Conservation (phyloP, 176 grass and related monocot genomes). For the Carex cristatella region DNA sequence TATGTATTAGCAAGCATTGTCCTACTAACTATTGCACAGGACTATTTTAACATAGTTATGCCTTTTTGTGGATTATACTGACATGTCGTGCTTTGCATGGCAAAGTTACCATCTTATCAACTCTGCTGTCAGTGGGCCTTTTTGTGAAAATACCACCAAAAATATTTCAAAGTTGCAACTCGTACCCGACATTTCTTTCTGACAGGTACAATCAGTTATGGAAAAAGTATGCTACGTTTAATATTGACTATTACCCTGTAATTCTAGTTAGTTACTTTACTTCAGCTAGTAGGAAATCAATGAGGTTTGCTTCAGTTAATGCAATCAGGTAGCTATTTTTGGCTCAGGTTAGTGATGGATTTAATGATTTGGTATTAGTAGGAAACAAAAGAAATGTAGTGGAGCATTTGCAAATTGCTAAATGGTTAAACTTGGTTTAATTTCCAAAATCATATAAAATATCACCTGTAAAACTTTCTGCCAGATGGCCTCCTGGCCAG, state of each 20-base stretch:
- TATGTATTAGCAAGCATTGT: neutral
- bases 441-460: neutral
- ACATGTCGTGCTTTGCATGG: neutral
- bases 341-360: neutral
- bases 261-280: neutral
- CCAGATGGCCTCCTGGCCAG: conserved; percentile 81
- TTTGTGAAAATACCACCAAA: neutral
- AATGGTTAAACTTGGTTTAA: neutral
- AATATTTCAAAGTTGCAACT: neutral
- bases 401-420: neutral
- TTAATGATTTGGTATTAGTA: neutral
- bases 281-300: neutral
- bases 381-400: neutral
- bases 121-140: neutral
- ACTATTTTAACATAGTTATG: neutral
- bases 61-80: neutral
- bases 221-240: neutral
- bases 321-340: neutral
- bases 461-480: conserved; percentile 81
- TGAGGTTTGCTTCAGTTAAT: neutral
- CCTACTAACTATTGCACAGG: neutral
- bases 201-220: neutral
- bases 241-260: neutral
- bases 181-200: neutral
- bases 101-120: neutral